These are phyloP conservation scores for Sporodiniella umbellata DNA, from an alignment of 371 early-diverging fungal genomes.

Conservation along the genomic window DNA sequence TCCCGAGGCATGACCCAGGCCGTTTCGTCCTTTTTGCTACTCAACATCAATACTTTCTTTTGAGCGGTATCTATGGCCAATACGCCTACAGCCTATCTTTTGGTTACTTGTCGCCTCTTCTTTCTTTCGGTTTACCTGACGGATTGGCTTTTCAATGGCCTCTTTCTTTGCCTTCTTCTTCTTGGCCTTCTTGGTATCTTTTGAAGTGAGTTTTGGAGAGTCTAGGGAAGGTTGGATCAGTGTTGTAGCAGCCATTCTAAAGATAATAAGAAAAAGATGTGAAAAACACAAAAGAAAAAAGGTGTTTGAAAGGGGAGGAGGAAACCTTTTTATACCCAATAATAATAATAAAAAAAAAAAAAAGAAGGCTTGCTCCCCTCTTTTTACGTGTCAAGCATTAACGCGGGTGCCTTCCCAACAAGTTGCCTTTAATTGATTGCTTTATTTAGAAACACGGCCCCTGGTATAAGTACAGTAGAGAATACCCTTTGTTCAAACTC, in stretches of 20 bases:
- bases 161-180: constrained; percentile 2
- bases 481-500: background rate
- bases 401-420: too few species aligned
- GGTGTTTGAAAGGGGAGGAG: background rate
- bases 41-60: constrained; percentile 28
- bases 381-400: too few species aligned
- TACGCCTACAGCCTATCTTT: constrained; percentile 31
- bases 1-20: constrained; percentile 38
- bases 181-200: constrained; percentile 5
- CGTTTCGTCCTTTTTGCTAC: constrained; percentile 35
- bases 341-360: too few species aligned
- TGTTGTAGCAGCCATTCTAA: constrained; percentile 10
- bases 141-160: constrained; percentile 9
- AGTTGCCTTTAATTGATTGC: background rate
- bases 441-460: background rate
- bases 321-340: too few species aligned
- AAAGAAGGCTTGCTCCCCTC: too few species aligned
- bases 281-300: background rate
- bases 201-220: too few species aligned
- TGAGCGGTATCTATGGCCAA: constrained; percentile 29
- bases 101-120: background rate
- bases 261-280: too few species aligned
- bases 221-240: too few species aligned
- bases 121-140: constrained; percentile 10
- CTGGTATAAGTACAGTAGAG: too few species aligned